Evolutionary conservation across 2,329 filamentous ascomycete genomes (phyloP).

Genomic region (Colletotrichum ledebouriae): DNA sequence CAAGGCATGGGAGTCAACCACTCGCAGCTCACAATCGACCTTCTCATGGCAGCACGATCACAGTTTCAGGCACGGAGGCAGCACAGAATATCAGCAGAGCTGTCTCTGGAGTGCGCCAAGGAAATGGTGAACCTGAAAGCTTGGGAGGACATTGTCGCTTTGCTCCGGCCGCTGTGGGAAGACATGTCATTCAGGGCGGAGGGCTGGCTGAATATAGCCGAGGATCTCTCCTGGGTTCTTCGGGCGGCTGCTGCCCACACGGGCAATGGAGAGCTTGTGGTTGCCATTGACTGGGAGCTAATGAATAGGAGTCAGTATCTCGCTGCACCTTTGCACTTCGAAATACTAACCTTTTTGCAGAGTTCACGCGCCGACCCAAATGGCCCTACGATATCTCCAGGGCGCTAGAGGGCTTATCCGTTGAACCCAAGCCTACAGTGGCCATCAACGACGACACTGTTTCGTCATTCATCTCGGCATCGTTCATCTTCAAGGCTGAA

Average conservation of each 20-base stretch:
- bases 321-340: not conserved
- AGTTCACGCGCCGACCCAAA: slow-evolving; percentile 65
- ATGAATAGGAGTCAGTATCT: slow-evolving; percentile 66
- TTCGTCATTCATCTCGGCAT: slow-evolving; percentile 66
- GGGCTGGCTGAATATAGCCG: slow-evolving; percentile 70
- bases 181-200: slow-evolving; percentile 68
- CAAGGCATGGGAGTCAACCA: slow-evolving; percentile 67
- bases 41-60: slow-evolving; percentile 62
- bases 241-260: slow-evolving; percentile 67
- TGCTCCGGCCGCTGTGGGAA: slow-evolving; percentile 71
- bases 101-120: slow-evolving; percentile 69
- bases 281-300: slow-evolving; percentile 76
- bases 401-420: slow-evolving; percentile 64
- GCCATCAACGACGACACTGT: slow-evolving; percentile 64
- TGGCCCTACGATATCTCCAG: slow-evolving; percentile 74
- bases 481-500: slow-evolving; percentile 70
- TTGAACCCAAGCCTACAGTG: slow-evolving; percentile 62
- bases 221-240: slow-evolving; percentile 73
- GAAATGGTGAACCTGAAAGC: slow-evolving; percentile 64
- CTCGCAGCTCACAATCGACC: slow-evolving; percentile 66
- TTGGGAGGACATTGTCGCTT: slow-evolving; percentile 67
- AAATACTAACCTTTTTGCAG: slow-evolving; percentile 49
- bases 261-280: slow-evolving; percentile 67
- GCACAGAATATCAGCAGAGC: slow-evolving; percentile 65
- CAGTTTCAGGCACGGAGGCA: slow-evolving; percentile 70